phyloP scores from a whole-genome alignment of 73 alveolate species.

The Tetrahymena malaccensis region DNA sequence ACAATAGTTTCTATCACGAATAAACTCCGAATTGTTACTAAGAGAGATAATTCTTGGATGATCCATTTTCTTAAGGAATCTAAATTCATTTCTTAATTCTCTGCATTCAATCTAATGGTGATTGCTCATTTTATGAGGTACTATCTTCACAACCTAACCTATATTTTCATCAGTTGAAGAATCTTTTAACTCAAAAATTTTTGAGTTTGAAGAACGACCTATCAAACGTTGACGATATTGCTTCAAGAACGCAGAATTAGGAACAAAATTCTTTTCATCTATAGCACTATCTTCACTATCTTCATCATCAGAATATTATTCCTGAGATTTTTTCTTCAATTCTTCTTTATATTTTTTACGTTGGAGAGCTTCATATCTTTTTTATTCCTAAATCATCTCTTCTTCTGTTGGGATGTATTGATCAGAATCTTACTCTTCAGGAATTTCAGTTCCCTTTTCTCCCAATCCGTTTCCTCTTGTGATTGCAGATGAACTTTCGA shows the following conservation, averaged over 20 bases:
- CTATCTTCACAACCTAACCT: neutral
- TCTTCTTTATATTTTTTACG: neutral
- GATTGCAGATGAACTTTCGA: neutral
- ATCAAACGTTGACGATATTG: neutral
- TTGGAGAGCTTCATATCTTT: neutral
- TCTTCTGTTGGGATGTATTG: neutral
- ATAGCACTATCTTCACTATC: neutral
- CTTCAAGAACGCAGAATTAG: neutral
- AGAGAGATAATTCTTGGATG: neutral
- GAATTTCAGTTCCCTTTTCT: neutral
- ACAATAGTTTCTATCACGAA: neutral
- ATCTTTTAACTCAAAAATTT: neutral
- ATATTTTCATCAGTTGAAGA: neutral
- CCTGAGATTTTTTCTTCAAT: neutral
- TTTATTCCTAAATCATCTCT: neutral
- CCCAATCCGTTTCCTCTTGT: neutral
- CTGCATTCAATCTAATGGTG: neutral
- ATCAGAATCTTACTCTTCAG: neutral
- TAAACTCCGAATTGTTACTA: neutral
- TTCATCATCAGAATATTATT: neutral
- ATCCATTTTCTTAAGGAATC: neutral
- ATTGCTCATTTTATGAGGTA: neutral
- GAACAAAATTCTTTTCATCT: neutral
- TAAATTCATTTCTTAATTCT: neutral
- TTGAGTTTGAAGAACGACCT: neutral